Evolutionary conservation across 139 green algal species (phyloP).

Genomic region (Nannochloris sp.): DNA sequence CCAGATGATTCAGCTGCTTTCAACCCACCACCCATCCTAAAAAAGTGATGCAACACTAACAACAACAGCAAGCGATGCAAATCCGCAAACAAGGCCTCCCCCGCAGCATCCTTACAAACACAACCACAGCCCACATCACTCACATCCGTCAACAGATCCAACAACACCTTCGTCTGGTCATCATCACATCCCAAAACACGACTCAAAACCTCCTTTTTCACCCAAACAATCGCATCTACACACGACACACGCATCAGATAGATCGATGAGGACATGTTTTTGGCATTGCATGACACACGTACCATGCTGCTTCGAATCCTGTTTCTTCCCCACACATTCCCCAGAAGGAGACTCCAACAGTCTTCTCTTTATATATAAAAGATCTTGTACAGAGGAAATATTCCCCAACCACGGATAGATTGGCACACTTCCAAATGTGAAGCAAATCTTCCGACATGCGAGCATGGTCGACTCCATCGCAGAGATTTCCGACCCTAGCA

Average conservation of each 20-base stretch:
- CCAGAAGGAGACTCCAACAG: not conserved
- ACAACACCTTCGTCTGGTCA: not conserved
- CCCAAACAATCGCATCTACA: not conserved
- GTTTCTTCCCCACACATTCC: too few relatives aligned
- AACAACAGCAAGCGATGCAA: slow-evolving; percentile 58
- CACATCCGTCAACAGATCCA: slow-evolving; percentile 1
- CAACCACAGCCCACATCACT: not conserved
- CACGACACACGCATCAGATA: too few relatives aligned
- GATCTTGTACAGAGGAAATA: slow-evolving; percentile 11
- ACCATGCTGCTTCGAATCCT: too few relatives aligned
- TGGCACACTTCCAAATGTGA: slow-evolving; percentile 34
- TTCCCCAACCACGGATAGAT: slow-evolving; percentile 27
- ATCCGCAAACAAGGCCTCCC: slow-evolving; percentile 17
- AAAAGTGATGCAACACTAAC: slow-evolving; percentile 59
- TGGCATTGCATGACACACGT: too few relatives aligned
- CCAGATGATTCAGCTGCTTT: not conserved
- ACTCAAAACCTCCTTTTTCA: not conserved
- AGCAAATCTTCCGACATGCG: slow-evolving; percentile 14
- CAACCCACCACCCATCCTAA: not conserved
- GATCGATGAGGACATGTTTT: too few relatives aligned
- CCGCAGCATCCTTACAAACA: not conserved
- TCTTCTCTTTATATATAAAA: not conserved
- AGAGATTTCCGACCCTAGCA: too few relatives aligned
- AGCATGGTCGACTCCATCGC: not conserved
- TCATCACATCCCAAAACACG: not conserved